Evolutionary conservation across 495 filamentous ascomycete species (phyloP), one percentile per base, ranked within the genome.

Genomic region (Penicillium soppii): DNA sequence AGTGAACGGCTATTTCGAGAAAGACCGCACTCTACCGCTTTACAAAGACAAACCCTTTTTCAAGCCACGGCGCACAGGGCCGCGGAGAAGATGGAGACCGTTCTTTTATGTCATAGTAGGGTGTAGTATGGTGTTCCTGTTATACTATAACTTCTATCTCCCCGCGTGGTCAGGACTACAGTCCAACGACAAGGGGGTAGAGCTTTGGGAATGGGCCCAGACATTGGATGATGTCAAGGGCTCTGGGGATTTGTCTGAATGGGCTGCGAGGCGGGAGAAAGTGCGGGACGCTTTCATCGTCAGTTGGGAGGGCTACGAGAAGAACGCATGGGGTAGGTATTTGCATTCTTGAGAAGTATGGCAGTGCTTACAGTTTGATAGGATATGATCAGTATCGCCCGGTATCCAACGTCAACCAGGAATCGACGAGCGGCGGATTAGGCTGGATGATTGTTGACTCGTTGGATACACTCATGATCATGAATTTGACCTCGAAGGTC

Each of bases 401-500:
- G 13, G 60, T 92, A 30, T 82, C 87, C 1, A 94, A 92, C 66
- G 82, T 68, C n/a, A 88, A 89, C 42, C 71, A 71, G 29, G 83
- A 96, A 47, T 97, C 97, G 90, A 81, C 87, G 9, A 79, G 85
- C 2, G 71, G 76, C 33, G 73, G 73, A 1, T 72, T 99, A 68
- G 94, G 94, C 6, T 99, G 95, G 95, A 97, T 97, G 52, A 97
- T 99, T 43, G 87, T 99, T 25, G 95, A 99, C 71, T 83, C 91
- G 38, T 73, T 99, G 38, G 94, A 99, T 66, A 97, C 94, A 13
- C 73, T 97, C 78, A 97, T 99, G 75, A 72, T 99, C 46, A 99
- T 99, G 94, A 99, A 99, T 61, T 75, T 96, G 38, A 97, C 94
- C 9, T 89, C 82, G 17, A 82, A 91, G 50, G 81, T 99, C 22